Evolutionary conservation across 1,139 yeast species (phyloP).

Genomic region (Yamadazyma sp.): DNA sequence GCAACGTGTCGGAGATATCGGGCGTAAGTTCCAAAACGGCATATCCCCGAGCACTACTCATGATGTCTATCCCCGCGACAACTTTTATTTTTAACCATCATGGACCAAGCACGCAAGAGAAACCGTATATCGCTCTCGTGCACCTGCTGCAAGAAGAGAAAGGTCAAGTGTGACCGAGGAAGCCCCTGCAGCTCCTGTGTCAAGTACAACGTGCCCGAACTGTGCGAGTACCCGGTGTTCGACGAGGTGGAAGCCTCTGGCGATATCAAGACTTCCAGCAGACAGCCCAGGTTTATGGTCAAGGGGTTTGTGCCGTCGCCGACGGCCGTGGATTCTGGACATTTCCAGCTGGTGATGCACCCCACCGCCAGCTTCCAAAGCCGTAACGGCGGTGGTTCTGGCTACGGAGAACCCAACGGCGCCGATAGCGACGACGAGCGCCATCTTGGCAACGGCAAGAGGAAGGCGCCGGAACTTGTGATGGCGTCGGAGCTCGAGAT

Average conservation of each 20-base stretch:
- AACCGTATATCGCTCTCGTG: conserved; percentile 39
- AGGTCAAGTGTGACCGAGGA: conserved; percentile 45
- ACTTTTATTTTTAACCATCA: too few species aligned
- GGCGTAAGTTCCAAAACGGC: too few species aligned
- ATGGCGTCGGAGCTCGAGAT: conserved; percentile 22
- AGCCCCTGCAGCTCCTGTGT: conserved; percentile 43
- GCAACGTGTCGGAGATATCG: too few species aligned
- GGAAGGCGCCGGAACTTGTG: not conserved
- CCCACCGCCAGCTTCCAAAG: too few species aligned
- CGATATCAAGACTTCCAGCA: not conserved
- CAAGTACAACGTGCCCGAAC: conserved; percentile 31
- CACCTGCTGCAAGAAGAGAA: conserved; percentile 40
- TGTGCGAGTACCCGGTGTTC: conserved; percentile 32
- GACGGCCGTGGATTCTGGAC: not conserved
- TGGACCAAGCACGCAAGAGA: conserved; percentile 19
- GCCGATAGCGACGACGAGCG: not conserved
- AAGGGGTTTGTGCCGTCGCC: not conserved
- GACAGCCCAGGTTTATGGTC: conserved; percentile 17
- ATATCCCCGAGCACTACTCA: too few species aligned
- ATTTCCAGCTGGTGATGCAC: not conserved
- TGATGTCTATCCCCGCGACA: too few species aligned
- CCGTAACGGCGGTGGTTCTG: not conserved
- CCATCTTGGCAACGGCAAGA: not conserved
- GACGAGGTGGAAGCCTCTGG: not conserved
- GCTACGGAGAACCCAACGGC: not conserved